Evolutionary conservation across 495 filamentous ascomycete genomes (phyloP), one percentile per base, ranked within the genome.

Genomic region (Lophiotrema nucula): DNA sequence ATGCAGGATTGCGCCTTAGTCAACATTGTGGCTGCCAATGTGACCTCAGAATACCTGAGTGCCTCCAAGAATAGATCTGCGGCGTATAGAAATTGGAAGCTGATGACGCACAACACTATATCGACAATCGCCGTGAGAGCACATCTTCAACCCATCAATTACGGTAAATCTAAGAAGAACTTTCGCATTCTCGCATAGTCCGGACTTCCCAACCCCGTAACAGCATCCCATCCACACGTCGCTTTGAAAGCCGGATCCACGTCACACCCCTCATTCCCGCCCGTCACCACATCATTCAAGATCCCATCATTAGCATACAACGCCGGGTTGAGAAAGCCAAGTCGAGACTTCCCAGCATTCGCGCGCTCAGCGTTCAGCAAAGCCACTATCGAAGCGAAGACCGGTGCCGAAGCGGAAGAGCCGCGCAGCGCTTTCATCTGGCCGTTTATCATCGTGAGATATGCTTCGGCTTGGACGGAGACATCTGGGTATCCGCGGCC

Each of bases 401-500:
- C 25, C 6, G 67, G 67, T 18, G 64, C 33, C 4, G 59, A 53
- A 2, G 62, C 31, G 39, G 53, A 60, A 15, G 60, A 64, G n/a
- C 64, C 64, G 21, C 33, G 47, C 3, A 18, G 37, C 15, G 44
- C n/a, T 3, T 48, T 11, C 2, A 33, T n/a, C 18, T 33, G 44
- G 0, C 33, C 27, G 21, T 44, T 37, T 15, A 13, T 44, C 33
- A 60, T 55, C 2, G 42, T 71, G 18, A 74, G 64, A 50, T 85
- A 77, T 41, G 81, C 79, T 6, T 78, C 81, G n/a, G 79, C 83
- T n/a, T 83, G 74, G n/a, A 85, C 85, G 2, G 80, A 66, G n/a
- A 90, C 78, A 51, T 90, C 87, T 0, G 86, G 86, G 56, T 80
- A 86, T 3, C 76, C 85, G 24, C 86, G 75, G 0, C 84, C 83